Percentiles rank a stretch among this genome's conserved stretches.
These are phyloP conservation scores for Erythrobasidium yunnanense DNA, from an alignment of 768 basidiomycete genomes.

Conservation along the genomic window DNA sequence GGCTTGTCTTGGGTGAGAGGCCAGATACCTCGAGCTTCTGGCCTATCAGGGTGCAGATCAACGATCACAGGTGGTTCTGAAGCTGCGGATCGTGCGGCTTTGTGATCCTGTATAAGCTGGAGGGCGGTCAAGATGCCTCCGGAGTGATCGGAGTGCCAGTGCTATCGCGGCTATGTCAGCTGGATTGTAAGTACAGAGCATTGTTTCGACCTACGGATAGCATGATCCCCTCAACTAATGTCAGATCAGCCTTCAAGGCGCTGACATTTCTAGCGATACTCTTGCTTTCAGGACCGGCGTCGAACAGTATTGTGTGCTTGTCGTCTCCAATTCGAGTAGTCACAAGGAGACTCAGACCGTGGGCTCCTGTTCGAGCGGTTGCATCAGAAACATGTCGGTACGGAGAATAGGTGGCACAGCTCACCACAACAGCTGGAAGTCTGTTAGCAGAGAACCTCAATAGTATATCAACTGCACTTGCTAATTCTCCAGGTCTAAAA, in stretches of 20 bases:
- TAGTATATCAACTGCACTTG: too few species aligned
- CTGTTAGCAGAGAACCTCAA: conserved; percentile 54
- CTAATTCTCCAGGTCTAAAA: conserved; percentile 59
- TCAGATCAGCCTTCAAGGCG: conserved; percentile 52
- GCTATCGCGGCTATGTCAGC: conserved; percentile 10
- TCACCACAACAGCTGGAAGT: conserved; percentile 47
- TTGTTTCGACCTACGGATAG: conserved; percentile 42
- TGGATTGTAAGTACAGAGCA: not conserved
- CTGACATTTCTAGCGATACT: conserved; percentile 62
- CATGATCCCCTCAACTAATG: conserved; percentile 54
- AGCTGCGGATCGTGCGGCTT: not conserved
- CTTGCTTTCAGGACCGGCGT: conserved; percentile 67
- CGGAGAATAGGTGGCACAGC: too few species aligned
- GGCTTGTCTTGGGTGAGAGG: conserved; percentile 53
- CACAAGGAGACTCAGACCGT: conserved; percentile 71
- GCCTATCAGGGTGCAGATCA: conserved; percentile 68
- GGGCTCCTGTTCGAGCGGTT: conserved; percentile 50
- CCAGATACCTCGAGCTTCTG: conserved; percentile 62
- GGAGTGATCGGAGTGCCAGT: conserved; percentile 71
- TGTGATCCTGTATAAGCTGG: conserved; percentile 17
- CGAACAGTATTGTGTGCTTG: conserved; percentile 58
- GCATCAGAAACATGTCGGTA: too few species aligned
- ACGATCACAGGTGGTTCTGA: conserved; percentile 45
- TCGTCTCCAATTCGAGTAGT: conserved; percentile 48
- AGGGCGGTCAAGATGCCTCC: conserved; percentile 50